A percentile compares a stretch with the other conserved stretches of the same genome.
phyloP scores from a whole-genome alignment of 306 rosid genomes.

The Pyrus pyrifolia region DNA sequence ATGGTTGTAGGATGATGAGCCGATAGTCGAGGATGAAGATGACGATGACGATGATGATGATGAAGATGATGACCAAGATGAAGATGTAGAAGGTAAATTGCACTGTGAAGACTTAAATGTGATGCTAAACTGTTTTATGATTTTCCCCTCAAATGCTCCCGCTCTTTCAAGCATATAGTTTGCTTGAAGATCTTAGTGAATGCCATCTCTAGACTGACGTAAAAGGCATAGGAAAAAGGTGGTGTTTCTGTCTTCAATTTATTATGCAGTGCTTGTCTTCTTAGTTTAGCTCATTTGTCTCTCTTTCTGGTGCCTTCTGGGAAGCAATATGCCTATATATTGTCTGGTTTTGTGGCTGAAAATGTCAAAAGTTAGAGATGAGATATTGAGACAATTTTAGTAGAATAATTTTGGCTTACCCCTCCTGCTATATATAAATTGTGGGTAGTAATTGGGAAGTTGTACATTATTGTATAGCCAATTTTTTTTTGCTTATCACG shows the following conservation, averaged over 20 bases:
- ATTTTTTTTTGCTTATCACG: not conserved
- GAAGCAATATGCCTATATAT: not conserved
- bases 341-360: not conserved
- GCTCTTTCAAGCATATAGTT: not conserved
- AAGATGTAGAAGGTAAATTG: conserved; percentile 59
- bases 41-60: conserved; percentile 67
- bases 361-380: not conserved
- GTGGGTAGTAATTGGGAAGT: not conserved
- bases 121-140: not conserved
- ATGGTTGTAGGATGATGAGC: conserved; percentile 23
- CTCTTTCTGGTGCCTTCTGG: not conserved
- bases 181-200: not conserved
- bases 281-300: not conserved
- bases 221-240: not conserved
- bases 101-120: not conserved
- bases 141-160: not conserved
- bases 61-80: conserved; percentile 55
- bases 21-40: conserved; percentile 70
- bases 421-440: not conserved
- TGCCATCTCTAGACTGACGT: not conserved
- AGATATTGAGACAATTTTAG: not conserved
- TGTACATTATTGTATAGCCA: not conserved
- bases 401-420: not conserved
- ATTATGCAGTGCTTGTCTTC: not conserved
- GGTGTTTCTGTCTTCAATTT: not conserved